Conservation (phyloP, 805 yeast species). For the Pichia occidentalis region DNA sequence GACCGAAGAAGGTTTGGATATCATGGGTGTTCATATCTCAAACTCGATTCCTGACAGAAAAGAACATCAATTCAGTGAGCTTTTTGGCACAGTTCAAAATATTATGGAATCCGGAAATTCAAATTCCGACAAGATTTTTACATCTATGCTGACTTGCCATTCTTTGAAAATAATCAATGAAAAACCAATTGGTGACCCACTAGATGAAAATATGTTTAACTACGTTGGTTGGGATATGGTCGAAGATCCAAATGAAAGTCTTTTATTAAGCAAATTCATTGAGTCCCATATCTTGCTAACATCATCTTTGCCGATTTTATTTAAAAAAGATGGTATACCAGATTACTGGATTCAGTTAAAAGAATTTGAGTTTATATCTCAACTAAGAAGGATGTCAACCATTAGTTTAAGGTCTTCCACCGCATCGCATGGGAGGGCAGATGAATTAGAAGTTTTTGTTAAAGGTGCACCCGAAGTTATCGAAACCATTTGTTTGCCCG, state of each 20-base stretch:
- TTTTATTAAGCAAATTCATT: slow-evolving; percentile 16
- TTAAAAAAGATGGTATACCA: slow-evolving; percentile 28
- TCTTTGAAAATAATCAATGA: slow-evolving; percentile 74
- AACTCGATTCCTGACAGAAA: slow-evolving; percentile 27
- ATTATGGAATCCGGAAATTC: slow-evolving; percentile 12
- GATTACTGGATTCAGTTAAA: slow-evolving; percentile 32
- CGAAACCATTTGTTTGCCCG: slow-evolving; percentile 64
- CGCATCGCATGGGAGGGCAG: slow-evolving; percentile 17
- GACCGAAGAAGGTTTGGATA: slow-evolving; percentile 94
- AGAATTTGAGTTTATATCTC: slow-evolving; percentile 79
- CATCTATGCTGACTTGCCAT: slow-evolving; percentile 73
- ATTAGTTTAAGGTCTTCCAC: slow-evolving; percentile 42
- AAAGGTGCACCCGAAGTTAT: slow-evolving; percentile 98
- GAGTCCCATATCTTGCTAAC: slow-evolving; percentile 34
- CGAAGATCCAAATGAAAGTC: slow-evolving; percentile 51
- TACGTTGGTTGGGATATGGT: slow-evolving; percentile 73
- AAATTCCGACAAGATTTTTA: slow-evolving; percentile 22
- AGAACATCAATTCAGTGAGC: slow-evolving; percentile 24
- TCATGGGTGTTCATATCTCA: slow-evolving; percentile 47
- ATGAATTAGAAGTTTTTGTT: slow-evolving; percentile 45
- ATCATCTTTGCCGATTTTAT: slow-evolving; percentile 39
- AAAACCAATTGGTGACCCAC: slow-evolving; percentile 86
- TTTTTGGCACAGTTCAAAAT: slow-evolving; percentile 15
- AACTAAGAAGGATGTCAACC: slow-evolving; percentile 86
- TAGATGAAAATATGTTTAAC: slow-evolving; percentile 89